phyloP scores from a whole-genome alignment of 192 early-diverging fungal genomes.

The Piromyces finnis region DNA sequence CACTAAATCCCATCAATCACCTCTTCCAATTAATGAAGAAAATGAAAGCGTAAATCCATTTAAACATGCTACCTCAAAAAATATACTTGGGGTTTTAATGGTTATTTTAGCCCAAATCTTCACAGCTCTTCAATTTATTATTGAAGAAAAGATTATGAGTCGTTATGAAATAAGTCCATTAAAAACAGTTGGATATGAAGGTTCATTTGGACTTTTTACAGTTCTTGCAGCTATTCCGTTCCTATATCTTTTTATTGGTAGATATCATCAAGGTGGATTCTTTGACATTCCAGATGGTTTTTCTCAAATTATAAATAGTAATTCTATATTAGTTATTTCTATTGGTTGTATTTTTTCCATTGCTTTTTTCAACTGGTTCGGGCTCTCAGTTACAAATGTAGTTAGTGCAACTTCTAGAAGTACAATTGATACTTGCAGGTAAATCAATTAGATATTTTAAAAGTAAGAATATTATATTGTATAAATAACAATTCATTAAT shows the following conservation, averaged over 20 bases:
- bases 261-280: slow-evolving; percentile 44
- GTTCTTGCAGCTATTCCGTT: slow-evolving; percentile 50
- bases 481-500: neutral
- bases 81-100: slow-evolving; percentile 54
- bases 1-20: slow-evolving; percentile 17
- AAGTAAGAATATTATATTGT: neutral
- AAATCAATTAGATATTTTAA: neutral
- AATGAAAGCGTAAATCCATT: slow-evolving; percentile 5
- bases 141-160: slow-evolving; percentile 84
- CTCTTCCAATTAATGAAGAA: slow-evolving; percentile 3
- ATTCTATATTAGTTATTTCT: slow-evolving; percentile 45
- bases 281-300: slow-evolving; percentile 68
- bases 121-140: slow-evolving; percentile 85
- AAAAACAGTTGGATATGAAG: slow-evolving; percentile 85
- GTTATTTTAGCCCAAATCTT: slow-evolving; percentile 84
- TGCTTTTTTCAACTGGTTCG: slow-evolving; percentile 93
- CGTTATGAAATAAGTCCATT: slow-evolving; percentile 64
- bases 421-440: slow-evolving; percentile 88
- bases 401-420: slow-evolving; percentile 78
- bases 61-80: neutral
- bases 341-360: slow-evolving; percentile 79
- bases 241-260: slow-evolving; percentile 52
- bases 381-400: slow-evolving; percentile 69
- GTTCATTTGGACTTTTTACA: slow-evolving; percentile 67
- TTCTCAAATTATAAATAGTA: slow-evolving; percentile 42